phyloP scores from a whole-genome alignment of 495 filamentous ascomycete species.

The Penicillium argentinense region DNA sequence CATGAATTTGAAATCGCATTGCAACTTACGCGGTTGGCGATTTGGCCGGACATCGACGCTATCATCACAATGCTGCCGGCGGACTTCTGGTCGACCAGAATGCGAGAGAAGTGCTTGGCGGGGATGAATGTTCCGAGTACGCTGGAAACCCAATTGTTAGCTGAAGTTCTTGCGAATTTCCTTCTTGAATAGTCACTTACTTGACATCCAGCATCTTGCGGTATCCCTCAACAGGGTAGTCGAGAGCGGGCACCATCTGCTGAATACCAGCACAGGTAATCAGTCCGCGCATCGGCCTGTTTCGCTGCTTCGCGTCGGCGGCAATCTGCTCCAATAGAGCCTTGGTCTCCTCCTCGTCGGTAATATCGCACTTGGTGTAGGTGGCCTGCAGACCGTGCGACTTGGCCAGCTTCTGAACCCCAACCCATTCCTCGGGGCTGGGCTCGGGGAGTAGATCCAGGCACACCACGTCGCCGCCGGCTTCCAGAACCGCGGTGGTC shows the following conservation, averaged over 20 bases:
- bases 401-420: slow-evolving; percentile 51
- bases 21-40: slow-evolving; percentile 61
- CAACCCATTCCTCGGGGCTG: slow-evolving; percentile 34
- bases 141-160: slow-evolving; percentile 12
- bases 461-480: slow-evolving; percentile 63
- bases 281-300: slow-evolving; percentile 63
- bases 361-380: slow-evolving; percentile 58
- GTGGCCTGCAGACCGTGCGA: slow-evolving; percentile 41
- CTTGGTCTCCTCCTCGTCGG: slow-evolving; percentile 46
- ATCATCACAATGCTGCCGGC: slow-evolving; percentile 69
- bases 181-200: slow-evolving; percentile 14
- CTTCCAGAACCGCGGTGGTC: slow-evolving; percentile 65
- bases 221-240: slow-evolving; percentile 61
- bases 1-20: not conserved
- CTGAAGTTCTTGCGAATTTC: no score
- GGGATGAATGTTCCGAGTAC: slow-evolving; percentile 72
- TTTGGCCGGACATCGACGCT: slow-evolving; percentile 75
- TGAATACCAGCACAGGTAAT: slow-evolving; percentile 86
- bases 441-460: slow-evolving; percentile 60
- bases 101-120: slow-evolving; percentile 65
- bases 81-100: slow-evolving; percentile 57
- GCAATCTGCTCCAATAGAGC: slow-evolving; percentile 32
- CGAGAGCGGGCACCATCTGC: slow-evolving; percentile 57
- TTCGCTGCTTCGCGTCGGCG: slow-evolving; percentile 48
- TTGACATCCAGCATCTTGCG: slow-evolving; percentile 70